These are phyloP conservation scores for Metschnikowia baotianmanensis DNA, from an alignment of 805 yeast genomes.

Conservation along the genomic window DNA sequence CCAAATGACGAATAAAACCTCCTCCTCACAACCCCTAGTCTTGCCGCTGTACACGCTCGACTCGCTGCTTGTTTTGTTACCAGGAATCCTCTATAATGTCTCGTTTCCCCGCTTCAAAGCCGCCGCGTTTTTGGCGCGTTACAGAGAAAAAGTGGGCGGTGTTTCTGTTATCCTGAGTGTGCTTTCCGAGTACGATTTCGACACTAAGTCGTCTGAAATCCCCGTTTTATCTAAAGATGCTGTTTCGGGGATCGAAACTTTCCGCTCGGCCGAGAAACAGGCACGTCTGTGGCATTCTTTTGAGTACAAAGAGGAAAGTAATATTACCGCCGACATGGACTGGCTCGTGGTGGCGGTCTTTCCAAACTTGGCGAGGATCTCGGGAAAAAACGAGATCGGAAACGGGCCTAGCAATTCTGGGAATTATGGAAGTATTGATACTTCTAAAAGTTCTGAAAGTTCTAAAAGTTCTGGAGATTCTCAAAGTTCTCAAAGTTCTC, in stretches of 20 bases:
- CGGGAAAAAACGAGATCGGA: constrained; percentile 9
- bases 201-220: constrained; percentile 11
- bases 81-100: constrained; percentile 64
- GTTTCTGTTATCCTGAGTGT: constrained; percentile 31
- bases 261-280: constrained; percentile 15
- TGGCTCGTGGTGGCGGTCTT: constrained; percentile 37
- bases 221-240: constrained; percentile 30
- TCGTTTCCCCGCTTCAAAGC: constrained; percentile 48
- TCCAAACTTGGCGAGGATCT: constrained; percentile 33
- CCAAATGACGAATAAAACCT: neutral
- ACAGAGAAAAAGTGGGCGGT: constrained; percentile 27
- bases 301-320: neutral
- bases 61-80: constrained; percentile 49
- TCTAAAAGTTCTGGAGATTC: no score
- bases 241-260: constrained; percentile 28
- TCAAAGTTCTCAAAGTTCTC: no score
- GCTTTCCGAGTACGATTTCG: constrained; percentile 36
- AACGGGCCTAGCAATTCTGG: neutral
- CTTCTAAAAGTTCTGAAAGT: no score
- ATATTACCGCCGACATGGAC: constrained; percentile 26
- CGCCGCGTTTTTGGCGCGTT: constrained; percentile 44
- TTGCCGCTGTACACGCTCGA: constrained; percentile 43
- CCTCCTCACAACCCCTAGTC: constrained; percentile 18
- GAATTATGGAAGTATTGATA: no score
- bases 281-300: constrained; percentile 2